Base-by-base conservation (phyloP, 768 basidiomycete genomes). In the Arthromyces matolae region DNA sequence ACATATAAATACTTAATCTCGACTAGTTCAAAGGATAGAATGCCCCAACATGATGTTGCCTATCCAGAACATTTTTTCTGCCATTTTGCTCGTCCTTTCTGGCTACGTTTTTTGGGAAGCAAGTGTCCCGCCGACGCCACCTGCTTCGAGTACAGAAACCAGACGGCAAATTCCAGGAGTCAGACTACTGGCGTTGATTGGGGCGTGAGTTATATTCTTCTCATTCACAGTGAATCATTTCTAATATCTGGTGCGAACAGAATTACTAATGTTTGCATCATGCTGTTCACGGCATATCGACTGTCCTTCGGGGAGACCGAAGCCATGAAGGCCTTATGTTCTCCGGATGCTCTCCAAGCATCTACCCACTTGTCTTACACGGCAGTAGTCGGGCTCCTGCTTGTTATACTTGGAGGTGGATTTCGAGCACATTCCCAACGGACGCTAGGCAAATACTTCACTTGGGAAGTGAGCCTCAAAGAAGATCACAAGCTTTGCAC, bases 381-480 rank as follows among this genome's bases (percentile, higher is more conserved):
- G 2, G 46, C 46, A 31, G 13, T 31, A 7, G 14, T 41, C 3
- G 46, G 46, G 7, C 28, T 32, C 14, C 2, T 22, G 25, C 27
- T 47, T n/a, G 9, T 47, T n/a, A 31, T 47, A 2, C 4, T 42
- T 10, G 47, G 47, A 23, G 47, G 47, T 12, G 20, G 33, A n/a
- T 4, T 49, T 23, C 40, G 48, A 20, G 31, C 43, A 16, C 32
- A 14, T 22, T 23, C 48, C 3, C 48, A 49, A 20, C 48, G 41
- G 7, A 25, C 41, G 1, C 20, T 49, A 19, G 48, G 48, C 3
- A 42, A 49, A 43, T 49, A 12, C 23, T 49, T 49, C 19, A 49
- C 48, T 28, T 49, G 48, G 48, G 48, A 49, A 27, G 37, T 49
- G 24, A 37, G 41, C 25, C 35, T 49, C 23, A 49, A 49, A 34